Conservation (phyloP, 345 rosid genomes). For the Erucastrum elatum region DNA sequence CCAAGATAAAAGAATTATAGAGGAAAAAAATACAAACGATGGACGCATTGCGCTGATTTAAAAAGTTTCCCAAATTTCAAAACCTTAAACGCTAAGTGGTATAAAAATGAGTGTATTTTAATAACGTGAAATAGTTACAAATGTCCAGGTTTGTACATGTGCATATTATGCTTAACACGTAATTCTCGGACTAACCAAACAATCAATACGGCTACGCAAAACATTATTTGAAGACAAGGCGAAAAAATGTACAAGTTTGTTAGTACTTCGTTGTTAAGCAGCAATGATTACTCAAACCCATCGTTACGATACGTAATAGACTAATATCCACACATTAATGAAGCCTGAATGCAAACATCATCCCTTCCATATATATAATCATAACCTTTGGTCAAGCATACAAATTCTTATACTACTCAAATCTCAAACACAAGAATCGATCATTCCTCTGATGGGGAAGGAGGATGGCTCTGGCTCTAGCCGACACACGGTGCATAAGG, state of each 20-base stretch:
- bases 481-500: constrained; percentile 9
- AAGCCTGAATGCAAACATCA: not conserved
- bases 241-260: constrained; percentile 2
- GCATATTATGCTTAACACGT: constrained; percentile 28
- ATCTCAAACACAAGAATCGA: not conserved
- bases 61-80: too few relatives aligned
- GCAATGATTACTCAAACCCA: constrained; percentile 28
- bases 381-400: not conserved
- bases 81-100: too few relatives aligned
- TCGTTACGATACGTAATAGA: not conserved
- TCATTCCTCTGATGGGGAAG: constrained; percentile 22
- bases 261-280: constrained; percentile 16
- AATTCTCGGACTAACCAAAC: constrained; percentile 23
- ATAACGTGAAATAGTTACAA: too few relatives aligned
- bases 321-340: not conserved
- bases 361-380: constrained; percentile 7
- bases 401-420: not conserved
- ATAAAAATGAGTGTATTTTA: too few relatives aligned
- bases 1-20: too few relatives aligned
- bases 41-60: too few relatives aligned
- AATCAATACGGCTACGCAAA: constrained; percentile 25
- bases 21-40: too few relatives aligned
- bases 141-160: constrained; percentile 11
- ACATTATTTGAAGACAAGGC: not conserved
- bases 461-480: constrained; percentile 21